Conservation (phyloP, 305 asterid species). For the Caryopteris hybrid region DNA sequence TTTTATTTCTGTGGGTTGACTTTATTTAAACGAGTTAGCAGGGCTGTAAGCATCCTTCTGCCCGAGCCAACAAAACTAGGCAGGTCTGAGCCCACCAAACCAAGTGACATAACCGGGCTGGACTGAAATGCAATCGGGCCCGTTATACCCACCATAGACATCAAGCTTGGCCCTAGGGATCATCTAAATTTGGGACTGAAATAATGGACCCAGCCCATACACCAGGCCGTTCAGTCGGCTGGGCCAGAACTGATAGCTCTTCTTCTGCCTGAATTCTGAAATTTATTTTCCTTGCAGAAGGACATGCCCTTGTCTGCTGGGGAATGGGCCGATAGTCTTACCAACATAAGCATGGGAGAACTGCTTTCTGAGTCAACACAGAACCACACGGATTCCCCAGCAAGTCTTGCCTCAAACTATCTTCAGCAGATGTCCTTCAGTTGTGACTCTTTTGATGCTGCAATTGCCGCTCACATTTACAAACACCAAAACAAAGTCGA, state of each 20-base stretch:
- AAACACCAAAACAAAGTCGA: slow-evolving; percentile 62
- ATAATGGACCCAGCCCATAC: background rate
- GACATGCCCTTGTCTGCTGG: slow-evolving; percentile 48
- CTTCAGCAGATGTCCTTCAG: slow-evolving; percentile 60
- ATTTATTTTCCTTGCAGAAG: slow-evolving; percentile 35
- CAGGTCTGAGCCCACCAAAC: background rate
- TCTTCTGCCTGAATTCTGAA: slow-evolving; percentile 5
- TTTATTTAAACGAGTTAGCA: too few relatives aligned
- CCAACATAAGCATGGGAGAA: slow-evolving; percentile 79
- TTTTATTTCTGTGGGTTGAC: background rate
- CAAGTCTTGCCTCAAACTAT: slow-evolving; percentile 31
- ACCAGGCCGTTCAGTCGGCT: background rate
- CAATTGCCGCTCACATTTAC: slow-evolving; percentile 89
- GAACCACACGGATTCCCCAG: slow-evolving; percentile 38
- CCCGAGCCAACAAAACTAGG: too few relatives aligned
- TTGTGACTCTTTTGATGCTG: slow-evolving; percentile 96
- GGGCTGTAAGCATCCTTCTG: too few relatives aligned
- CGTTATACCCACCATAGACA: too few relatives aligned
- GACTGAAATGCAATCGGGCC: too few relatives aligned
- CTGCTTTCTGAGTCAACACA: slow-evolving; percentile 56
- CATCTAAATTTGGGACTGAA: background rate
- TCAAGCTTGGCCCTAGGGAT: too few relatives aligned
- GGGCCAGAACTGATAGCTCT: background rate
- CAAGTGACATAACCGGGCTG: too few relatives aligned
- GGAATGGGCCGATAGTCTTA: slow-evolving; percentile 92